Base-by-base conservation (phyloP, 2,329 filamentous ascomycete genomes). In the Aspergillus oerlinghausenensis region DNA sequence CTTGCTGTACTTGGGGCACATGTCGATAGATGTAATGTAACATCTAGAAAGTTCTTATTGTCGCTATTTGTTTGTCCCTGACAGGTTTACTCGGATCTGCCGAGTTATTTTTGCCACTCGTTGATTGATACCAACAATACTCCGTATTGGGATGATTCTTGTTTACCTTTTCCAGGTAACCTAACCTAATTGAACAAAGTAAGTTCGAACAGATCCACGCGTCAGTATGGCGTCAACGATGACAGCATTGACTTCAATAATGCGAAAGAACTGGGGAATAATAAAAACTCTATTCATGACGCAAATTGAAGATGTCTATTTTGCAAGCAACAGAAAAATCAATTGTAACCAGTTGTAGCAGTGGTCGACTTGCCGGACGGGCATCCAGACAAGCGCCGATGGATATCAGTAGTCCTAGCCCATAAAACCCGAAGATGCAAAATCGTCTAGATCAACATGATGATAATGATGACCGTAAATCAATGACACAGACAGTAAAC, bases 341-440 rank as follows among this genome's bases (percentile, higher is more conserved):
- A 52, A 42, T 26, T 38, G 25, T 42, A 35, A 42, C 40, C 40
- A 42, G 29, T 35, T 21, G 32, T 38, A 38, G 32, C 32, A 14
- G 32, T 38, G 42, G 38, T 47, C 42, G 23, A 25, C 55, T 38
- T 29, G 28, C 45, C 43, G 47, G 50, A 43, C 11, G 49, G n/a
- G 48, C 23, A 26, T 53, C 49, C 23, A 23, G 45, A 54, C 38
- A 48, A 29, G 49, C 51, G 52, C 59, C 58, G 51, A 59, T 63
- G 63, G 63, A 64, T 64, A 65, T 65, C 63, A 64, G 60, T 61
- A 64, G 60, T 63, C 59, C 62, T 60, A 61, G 60, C 55, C 57
- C 57, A 52, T 50, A 57, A 57, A 51, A 26, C 25, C 52, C 57
- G 54, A 57, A 54, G 40, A 32, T 54, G 29, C 40, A 47, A 54